Base-by-base conservation (phyloP, 768 basidiomycete species). In the Coprinopsis strossmayeri region DNA sequence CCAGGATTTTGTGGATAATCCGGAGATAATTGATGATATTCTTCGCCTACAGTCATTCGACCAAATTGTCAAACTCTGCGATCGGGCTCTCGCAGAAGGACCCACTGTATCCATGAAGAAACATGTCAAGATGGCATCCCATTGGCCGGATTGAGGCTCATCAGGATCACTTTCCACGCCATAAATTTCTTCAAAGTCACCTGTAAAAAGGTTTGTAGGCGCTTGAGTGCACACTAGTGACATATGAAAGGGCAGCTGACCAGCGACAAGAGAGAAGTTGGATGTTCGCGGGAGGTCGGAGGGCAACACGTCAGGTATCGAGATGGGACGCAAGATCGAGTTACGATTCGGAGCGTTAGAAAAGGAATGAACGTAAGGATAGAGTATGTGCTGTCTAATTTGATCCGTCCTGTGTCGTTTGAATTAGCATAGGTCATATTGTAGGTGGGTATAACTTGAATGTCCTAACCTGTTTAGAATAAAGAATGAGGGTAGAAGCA, bases 91-190 rank as follows among this genome's bases (percentile, higher is more conserved):
- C n/a, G 18, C 23, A 15, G 43, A 27, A 32, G 3, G 17, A 58
- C 77, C 53, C 56, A 91, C 92, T 2, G 93, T 96, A 60, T 99
- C 94, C 43, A 98, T 84, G 71, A 97, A 98, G 75, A 97, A 98
- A 61, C 92, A 97, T 1, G 93, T 97, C 54, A 96, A 64, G 5
- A 98, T 76, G 0, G 87, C 88, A 55, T 95, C 82, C 91, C 91
- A 98, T 55, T 79, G 64, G 11, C 86, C 90, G 2, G 77, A 69
- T 44, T 91, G 88, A 3, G 84, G 80, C 52, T 85, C 82, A 25
- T 71, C 67, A 10, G 74, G 70, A 25, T 75, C 66, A 34, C 69
- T 66, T 9, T 77, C 71, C 13, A 67, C 66, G 0, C 88, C 89
- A 59, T 95, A 97, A 15, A 95, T 82, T 57, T 94, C 93, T 58